phyloP scores from a whole-genome alignment of 768 basidiomycete genomes.

The Rhizopogon rudus region DNA sequence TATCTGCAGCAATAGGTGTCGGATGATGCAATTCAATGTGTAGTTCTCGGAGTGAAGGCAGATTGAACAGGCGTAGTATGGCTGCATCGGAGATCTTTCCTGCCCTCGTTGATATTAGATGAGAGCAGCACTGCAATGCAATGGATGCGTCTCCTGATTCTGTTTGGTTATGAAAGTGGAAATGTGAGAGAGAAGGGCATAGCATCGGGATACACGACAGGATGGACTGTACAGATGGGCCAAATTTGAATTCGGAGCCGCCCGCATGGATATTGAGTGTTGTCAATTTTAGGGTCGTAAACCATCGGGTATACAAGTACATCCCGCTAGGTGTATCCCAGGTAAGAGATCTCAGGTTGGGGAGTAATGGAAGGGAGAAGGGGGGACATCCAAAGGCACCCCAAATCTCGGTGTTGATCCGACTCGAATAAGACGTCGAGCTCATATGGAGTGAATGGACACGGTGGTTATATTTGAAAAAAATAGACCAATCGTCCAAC shows the following conservation, averaged over 20 bases:
- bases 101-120: background rate
- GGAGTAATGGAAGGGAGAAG: no score
- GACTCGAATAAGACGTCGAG: background rate
- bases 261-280: background rate
- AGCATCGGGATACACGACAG: no score
- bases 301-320: background rate
- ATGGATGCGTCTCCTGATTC: background rate
- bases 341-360: no score
- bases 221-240: no score
- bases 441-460: slow-evolving; percentile 9
- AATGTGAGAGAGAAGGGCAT: no score
- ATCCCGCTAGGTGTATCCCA: no score
- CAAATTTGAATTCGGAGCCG: no score
- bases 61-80: slow-evolving; percentile 19
- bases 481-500: slow-evolving; percentile 20
- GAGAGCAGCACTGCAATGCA: background rate
- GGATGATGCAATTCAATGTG: no score
- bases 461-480: slow-evolving; percentile 20
- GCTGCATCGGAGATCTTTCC: slow-evolving; percentile 13
- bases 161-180: no score
- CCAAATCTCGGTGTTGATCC: no score
- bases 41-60: slow-evolving; percentile 10
- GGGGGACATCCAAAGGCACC: no score
- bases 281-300: background rate
- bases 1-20: no score